Evolutionary conservation across 768 basidiomycete genomes (phyloP).

Genomic region (Zangia roseola): DNA sequence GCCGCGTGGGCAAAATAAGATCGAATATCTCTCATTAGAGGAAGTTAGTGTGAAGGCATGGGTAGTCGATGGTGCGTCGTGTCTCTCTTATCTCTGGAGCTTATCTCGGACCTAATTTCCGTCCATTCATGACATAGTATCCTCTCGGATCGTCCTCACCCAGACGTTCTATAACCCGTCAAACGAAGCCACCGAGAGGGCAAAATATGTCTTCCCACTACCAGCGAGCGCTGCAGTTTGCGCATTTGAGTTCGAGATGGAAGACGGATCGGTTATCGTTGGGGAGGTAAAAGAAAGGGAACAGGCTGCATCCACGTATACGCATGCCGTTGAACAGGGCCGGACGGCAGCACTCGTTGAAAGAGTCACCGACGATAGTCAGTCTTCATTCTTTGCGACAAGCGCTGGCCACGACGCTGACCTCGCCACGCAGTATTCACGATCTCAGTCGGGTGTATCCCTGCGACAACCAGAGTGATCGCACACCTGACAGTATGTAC

Average conservation of each 20-base stretch:
- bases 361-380: conserved; percentile 52
- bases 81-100: not conserved
- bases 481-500: conserved; percentile 43
- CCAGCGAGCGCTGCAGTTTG: conserved; percentile 56
- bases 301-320: conserved; percentile 40
- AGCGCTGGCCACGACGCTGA: not conserved
- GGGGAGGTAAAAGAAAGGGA: conserved; percentile 51
- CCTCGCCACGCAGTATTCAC: conserved; percentile 44
- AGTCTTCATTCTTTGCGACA: conserved; percentile 13
- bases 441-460: conserved; percentile 56
- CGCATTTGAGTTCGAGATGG: conserved; percentile 48
- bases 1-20: conserved; percentile 16
- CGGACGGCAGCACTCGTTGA: conserved; percentile 45
- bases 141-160: conserved; percentile 41
- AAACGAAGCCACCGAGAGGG: conserved; percentile 38
- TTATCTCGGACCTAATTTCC: not conserved
- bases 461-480: conserved; percentile 38
- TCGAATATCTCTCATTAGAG: conserved; percentile 40
- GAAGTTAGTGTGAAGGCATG: conserved; percentile 40
- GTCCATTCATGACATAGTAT: conserved; percentile 36
- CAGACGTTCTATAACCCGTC: conserved; percentile 43
- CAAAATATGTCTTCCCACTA: conserved; percentile 59
- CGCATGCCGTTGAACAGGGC: conserved; percentile 40
- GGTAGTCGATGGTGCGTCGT: conserved; percentile 42
- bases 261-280: conserved; percentile 41